phyloP scores from a whole-genome alignment of 208 protist genomes.

The Leishmania amazonensis region DNA sequence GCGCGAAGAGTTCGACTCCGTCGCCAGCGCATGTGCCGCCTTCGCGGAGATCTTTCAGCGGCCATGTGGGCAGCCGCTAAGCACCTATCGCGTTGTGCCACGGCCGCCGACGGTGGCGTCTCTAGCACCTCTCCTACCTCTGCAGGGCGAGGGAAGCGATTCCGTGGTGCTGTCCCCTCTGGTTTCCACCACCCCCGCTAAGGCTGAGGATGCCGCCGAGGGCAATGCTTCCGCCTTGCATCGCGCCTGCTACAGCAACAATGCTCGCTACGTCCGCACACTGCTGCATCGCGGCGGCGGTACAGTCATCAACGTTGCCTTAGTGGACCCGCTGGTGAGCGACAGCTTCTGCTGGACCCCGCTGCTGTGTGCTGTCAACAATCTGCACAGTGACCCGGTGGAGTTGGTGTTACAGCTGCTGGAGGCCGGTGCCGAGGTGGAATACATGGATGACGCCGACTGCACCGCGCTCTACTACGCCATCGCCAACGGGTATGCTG shows the following conservation, averaged over 20 bases:
- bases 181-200: background rate
- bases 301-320: constrained; percentile 73
- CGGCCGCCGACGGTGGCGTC: background rate
- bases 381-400: constrained; percentile 77
- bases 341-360: constrained; percentile 81
- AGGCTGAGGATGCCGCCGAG: background rate
- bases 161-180: background rate
- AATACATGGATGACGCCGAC: constrained; percentile 69
- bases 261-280: constrained; percentile 79
- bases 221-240: constrained; percentile 62
- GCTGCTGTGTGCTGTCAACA: constrained; percentile 90
- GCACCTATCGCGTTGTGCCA: background rate
- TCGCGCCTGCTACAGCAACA: constrained; percentile 89
- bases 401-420: constrained; percentile 74
- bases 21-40: constrained; percentile 64
- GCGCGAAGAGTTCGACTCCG: constrained; percentile 67
- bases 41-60: constrained; percentile 72
- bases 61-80: constrained; percentile 46
- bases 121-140: background rate
- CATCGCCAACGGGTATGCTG: constrained; percentile 87
- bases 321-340: constrained; percentile 52
- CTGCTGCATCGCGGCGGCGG: constrained; percentile 74
- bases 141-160: background rate
- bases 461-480: constrained; percentile 90
- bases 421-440: constrained; percentile 66